Evolutionary conservation across 306 rosid genomes (phyloP), one percentile per base, ranked within the genome.

Genomic region (Cucumis hystrix): DNA sequence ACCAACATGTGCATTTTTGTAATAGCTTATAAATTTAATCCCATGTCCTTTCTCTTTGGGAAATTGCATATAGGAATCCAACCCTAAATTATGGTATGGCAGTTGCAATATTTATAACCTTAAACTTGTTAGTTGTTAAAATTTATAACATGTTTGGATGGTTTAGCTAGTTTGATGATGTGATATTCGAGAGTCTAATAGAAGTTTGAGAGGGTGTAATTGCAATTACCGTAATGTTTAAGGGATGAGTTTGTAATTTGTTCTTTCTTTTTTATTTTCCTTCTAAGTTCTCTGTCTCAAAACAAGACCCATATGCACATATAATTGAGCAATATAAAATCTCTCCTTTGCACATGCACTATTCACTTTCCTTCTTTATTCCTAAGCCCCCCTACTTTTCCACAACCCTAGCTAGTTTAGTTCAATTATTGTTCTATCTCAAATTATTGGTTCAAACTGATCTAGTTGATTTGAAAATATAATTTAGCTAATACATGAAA

Each of bases 391-490:
- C 35, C 30, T 6, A 41, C 30, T 28, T 16, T 68, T 40, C 74
- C 30, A 25, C n/a, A 14, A 14, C 37, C 18, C 37, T 41, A 59
- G 2, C 75, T 47, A 3, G 52, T 8, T 71, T 47, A 3, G 52
- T 8, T 71, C 77, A 73, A 73, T 73, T 73, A 73, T 73, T 73
- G 47, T 49, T 47, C 37, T 43, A 69, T 21, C 57, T 67, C 54
- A 18, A 39, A 66, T 37, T 17, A 66, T 66, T 61, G 14, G 6
- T 35, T 33, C 14, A 18, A 65, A 17, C 37, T 33, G 5, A 15
- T 37, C 14, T 37, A 5, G 25, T 65, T 4, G 25, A 7, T 17
- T 64, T 64, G 37, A 8, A 30, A 28, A 63, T 63, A 6, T 28
- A 2, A 33, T 33, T 35, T 35, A 35, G 20, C 43, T 63, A 15